These are phyloP conservation scores for Beauveria caledonica DNA, from an alignment of 2,329 filamentous ascomycete genomes.

Conservation along the genomic window DNA sequence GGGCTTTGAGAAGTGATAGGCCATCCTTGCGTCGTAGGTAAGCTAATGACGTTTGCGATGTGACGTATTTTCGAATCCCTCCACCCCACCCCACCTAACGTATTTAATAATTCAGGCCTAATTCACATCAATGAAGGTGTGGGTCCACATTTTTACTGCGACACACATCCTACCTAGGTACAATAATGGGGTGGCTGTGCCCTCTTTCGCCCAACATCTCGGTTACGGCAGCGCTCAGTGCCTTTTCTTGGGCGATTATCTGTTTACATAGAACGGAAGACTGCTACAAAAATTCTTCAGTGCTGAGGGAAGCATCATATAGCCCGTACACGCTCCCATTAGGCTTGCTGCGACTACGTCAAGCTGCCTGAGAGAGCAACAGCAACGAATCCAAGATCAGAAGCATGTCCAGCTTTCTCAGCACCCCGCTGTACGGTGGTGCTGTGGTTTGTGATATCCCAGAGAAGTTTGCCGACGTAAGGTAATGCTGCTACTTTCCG, in stretches of 20 bases:
- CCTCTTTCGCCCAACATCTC: not conserved
- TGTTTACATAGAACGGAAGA: not conserved
- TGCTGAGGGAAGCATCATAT: not conserved
- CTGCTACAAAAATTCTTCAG: not conserved
- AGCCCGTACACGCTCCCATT: not conserved
- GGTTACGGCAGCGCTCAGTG: not conserved
- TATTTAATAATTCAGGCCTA: no score
- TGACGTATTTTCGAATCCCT: not conserved
- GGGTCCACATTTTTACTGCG: no score
- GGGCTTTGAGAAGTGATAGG: no score
- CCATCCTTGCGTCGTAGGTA: not conserved
- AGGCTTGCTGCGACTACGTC: not conserved
- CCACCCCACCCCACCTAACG: conserved; percentile 6
- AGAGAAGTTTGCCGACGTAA: conserved; percentile 61
- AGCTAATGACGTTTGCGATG: not conserved
- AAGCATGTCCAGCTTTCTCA: conserved; percentile 46
- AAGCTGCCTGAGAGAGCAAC: not conserved
- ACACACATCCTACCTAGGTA: not conserved
- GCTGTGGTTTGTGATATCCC: conserved; percentile 64
- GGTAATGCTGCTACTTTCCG: conserved; percentile 36
- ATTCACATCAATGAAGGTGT: no score
- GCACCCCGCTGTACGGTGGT: conserved; percentile 61
- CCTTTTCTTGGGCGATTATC: not conserved
- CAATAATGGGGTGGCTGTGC: not conserved
- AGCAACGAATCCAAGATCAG: not conserved